Percentiles rank a stretch among this genome's conserved stretches.
Conservation (phyloP, 2,329 filamentous ascomycete genomes). For the Neopestalotiopsis rosae region DNA sequence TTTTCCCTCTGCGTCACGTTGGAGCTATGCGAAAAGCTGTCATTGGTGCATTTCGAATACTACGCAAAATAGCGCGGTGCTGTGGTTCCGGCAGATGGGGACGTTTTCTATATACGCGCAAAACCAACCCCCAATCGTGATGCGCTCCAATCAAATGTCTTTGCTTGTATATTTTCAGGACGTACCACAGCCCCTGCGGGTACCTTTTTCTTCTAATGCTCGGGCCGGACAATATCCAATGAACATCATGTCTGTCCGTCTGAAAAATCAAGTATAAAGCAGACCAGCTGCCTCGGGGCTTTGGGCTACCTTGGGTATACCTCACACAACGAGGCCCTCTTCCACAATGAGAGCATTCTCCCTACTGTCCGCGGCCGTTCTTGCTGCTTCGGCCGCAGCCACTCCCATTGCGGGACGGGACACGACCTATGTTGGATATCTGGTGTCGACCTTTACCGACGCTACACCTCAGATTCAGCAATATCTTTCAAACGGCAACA, state of each 20-base stretch:
- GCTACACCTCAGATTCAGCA: conserved; percentile 38
- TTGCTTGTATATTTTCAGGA: not conserved
- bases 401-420: conserved; percentile 20
- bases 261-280: not conserved
- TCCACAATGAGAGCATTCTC: conserved; percentile 5
- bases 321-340: not conserved
- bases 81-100: conserved; percentile 5
- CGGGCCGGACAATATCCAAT: not conserved
- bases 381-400: conserved; percentile 18
- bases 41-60: conserved; percentile 4
- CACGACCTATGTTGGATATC: conserved; percentile 37
- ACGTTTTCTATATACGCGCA: not conserved
- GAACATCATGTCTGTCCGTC: not conserved
- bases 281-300: not conserved
- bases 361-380: not conserved
- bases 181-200: not conserved
- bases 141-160: conserved; percentile 9
- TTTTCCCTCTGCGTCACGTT: not conserved
- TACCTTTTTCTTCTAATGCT: not conserved
- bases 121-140: not conserved
- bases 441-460: conserved; percentile 43
- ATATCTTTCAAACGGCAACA: conserved; percentile 39
- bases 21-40: not conserved
- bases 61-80: not conserved
- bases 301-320: not conserved